Percentiles rank a stretch among this genome's conserved stretches.
Evolutionary conservation across 1,284 basidiomycete genomes (phyloP).

Genomic region (Cryptococcus sp.): DNA sequence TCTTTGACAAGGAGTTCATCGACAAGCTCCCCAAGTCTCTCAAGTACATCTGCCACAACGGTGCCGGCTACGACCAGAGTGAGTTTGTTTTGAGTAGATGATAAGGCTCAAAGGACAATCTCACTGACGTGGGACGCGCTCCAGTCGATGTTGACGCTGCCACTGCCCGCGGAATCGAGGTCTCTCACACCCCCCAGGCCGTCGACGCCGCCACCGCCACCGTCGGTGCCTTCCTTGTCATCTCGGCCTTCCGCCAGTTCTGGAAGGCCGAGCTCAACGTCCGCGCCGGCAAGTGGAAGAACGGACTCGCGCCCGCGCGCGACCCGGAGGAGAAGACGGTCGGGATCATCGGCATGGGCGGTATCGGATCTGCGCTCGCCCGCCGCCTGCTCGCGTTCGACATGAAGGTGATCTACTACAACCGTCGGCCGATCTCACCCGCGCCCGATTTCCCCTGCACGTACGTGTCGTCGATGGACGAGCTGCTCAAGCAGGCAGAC

Average conservation of each 20-base stretch:
- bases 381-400: slow-evolving; percentile 52
- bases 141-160: slow-evolving; percentile 67
- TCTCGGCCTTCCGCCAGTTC: slow-evolving; percentile 79
- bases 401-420: slow-evolving; percentile 79
- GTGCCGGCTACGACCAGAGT: slow-evolving; percentile 69
- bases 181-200: slow-evolving; percentile 87
- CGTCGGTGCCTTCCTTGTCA: slow-evolving; percentile 76
- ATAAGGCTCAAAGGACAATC: not conserved
- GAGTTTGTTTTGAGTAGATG: slow-evolving; percentile 4
- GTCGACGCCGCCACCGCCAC: slow-evolving; percentile 91
- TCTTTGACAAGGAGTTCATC: slow-evolving; percentile 76
- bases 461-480: slow-evolving; percentile 67
- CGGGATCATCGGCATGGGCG: slow-evolving; percentile 84
- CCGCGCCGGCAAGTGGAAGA: slow-evolving; percentile 58
- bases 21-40: slow-evolving; percentile 62
- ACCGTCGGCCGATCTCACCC: slow-evolving; percentile 59
- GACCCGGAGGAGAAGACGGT: slow-evolving; percentile 76
- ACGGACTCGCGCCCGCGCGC: slow-evolving; percentile 57
- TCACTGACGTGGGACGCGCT: slow-evolving; percentile 11
- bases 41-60: slow-evolving; percentile 86
- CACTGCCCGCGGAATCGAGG: slow-evolving; percentile 68
- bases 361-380: slow-evolving; percentile 63
- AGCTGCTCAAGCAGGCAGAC: slow-evolving; percentile 71
- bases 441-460: slow-evolving; percentile 68
- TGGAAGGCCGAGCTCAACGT: slow-evolving; percentile 67